Evolutionary conservation across 129 eudicot species (phyloP), one percentile per base, ranked within the genome.

Genomic region (Kitagawia praeruptora): DNA sequence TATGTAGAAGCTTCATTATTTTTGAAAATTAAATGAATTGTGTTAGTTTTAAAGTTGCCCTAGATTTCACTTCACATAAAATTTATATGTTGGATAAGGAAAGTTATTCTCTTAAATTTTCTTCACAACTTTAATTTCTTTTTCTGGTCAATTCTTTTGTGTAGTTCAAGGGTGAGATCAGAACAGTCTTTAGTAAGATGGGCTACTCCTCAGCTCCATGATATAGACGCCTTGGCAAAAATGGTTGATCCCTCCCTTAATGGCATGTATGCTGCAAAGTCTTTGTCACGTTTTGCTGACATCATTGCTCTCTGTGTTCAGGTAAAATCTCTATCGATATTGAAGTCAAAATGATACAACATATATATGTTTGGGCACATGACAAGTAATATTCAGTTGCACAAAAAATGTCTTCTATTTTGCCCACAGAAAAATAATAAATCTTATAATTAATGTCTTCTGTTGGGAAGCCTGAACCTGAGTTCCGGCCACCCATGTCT

Each of bases 141-240:
- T 48, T 38, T 8, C 15, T 14, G 15, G 70, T 14, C 25, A 37
- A 38, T 56, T 64, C 63, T 78, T 66, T 41, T 56, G 8, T 63
- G 25, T 87, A 96, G 99, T 84, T 89, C 91, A 76, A 89, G 91
- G 83, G 76, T 87, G 77, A 87, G 98, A 85, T 69, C 95, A 49
- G 99, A 96, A 83, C 99, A 96, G 86, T 92, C 96, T 42, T 79
- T 96, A 81, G 97, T 96, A 77, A 87, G 98, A 75, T 96, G 98
- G 98, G 99, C 99, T 2, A 90, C 96, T 48, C 99, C 98, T 78
- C 99, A 96, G 85, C 98, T 96, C 81, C 99, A 96, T 88, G 99
- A 92, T 79, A 96, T 96, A 70, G 99, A 96, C 76, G 95, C 98
- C 70, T 84, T 96, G 79, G 84, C 88, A 1, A 92, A 96, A 81